Evolutionary conservation across 2,329 filamentous ascomycete species (phyloP), one percentile per base, ranked within the genome.

Genomic region (Ploettnerulaceae sp.): DNA sequence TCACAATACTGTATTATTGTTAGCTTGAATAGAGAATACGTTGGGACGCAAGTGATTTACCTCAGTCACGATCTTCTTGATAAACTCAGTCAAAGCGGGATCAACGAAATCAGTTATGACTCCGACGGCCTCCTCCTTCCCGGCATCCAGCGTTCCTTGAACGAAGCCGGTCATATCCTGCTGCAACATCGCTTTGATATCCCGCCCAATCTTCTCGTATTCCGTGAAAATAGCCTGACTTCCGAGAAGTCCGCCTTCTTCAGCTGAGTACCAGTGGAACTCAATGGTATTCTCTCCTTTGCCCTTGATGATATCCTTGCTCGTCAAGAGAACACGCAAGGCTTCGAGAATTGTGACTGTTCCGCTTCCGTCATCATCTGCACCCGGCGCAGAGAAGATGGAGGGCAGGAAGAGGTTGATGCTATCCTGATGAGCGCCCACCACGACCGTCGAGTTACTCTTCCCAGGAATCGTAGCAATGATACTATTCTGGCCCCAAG

Each of bases 161-260:
- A 89, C 77, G 64, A 85, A 96, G 14, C 91, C 91, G 1, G 89
- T 95, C 91, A 97, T 97, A 67, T 97, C 91, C 69, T 97, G 91
- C 71, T 97, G 91, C 45, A 97, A 78, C 93, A 97, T 97, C 25
- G 91, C 91, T 70, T 91, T 94, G 66, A 97, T 76, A 55, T 91
- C 81, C 20, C 83, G 78, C 24, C 77, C 75, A 17, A 77, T 68
- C 64, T 82, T 80, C 67, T 86, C 82, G 63, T 97, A 97, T 6
- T 78, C 71, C 40, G 78, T 75, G 72, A 96, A 97, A 65, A 97
- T 86, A 45, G 86, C 90, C 66, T 95, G 89, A 60, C 85, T 91
- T 49, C 89, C 89, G 3, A 95, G 76, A 35, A 95, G 73, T 25
- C 90, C 89, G 40, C 84, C 89, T 67, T 95, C 89, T 66, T 95